Conservation (phyloP, 2,329 filamentous ascomycete genomes). For the Coniochaeta sp. region DNA sequence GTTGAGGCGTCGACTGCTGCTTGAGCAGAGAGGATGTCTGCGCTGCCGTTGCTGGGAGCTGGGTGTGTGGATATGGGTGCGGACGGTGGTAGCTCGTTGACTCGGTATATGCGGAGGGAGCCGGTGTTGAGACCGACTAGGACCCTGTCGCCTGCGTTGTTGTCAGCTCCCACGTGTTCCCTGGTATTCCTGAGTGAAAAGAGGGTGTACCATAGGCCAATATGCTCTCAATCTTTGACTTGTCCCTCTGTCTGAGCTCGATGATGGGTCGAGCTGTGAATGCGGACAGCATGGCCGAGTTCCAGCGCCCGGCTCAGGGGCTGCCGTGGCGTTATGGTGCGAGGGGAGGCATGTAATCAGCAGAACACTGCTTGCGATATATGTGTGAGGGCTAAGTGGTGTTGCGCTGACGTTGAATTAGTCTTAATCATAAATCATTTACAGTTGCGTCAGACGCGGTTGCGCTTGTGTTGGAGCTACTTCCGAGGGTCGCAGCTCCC, state of each 20-base stretch:
- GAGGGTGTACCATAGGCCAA: constrained; percentile 69
- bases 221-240: constrained; percentile 94
- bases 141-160: constrained; percentile 63
- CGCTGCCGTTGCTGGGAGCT: constrained; percentile 21
- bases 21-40: constrained; percentile 15
- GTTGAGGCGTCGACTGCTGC: constrained; percentile 7
- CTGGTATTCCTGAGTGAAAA: constrained; percentile 2
- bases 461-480: background rate
- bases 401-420: background rate
- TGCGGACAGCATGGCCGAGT: constrained; percentile 80
- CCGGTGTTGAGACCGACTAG: constrained; percentile 90
- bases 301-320: constrained; percentile 30
- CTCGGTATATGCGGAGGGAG: constrained; percentile 79
- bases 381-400: too few relatives aligned
- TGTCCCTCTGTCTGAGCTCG: constrained; percentile 93
- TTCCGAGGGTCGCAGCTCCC: background rate
- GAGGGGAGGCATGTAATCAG: background rate
- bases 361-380: too few relatives aligned
- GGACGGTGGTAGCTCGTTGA: constrained; percentile 58
- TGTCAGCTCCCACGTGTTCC: too few relatives aligned
- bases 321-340: background rate
- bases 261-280: constrained; percentile 95
- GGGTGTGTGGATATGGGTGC: constrained; percentile 19
- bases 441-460: too few relatives aligned
- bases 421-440: too few relatives aligned